Conservation (phyloP, 2,329 filamentous ascomycete genomes). For the Monosporascus sp. region DNA sequence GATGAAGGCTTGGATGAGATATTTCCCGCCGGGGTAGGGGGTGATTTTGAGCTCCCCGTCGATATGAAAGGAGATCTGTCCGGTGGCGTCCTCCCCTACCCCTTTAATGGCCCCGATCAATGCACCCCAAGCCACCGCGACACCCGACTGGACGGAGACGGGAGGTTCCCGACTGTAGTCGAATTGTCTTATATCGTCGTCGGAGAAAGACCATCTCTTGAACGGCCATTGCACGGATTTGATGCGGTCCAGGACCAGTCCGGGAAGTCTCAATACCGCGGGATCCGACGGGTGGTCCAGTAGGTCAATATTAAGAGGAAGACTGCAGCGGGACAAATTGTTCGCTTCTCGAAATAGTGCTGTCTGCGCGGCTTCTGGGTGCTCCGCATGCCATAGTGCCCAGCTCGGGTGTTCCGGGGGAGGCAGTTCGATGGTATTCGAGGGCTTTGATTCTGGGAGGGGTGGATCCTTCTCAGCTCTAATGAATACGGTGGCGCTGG, state of each 20-base stretch:
- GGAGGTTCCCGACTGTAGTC: constrained; percentile 1
- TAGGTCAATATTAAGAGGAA: background rate
- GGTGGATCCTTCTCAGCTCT: background rate
- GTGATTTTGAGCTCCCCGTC: background rate
- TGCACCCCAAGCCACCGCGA: constrained; percentile 1
- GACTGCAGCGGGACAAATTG: background rate
- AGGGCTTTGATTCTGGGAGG: background rate
- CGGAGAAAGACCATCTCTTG: constrained; percentile 1
- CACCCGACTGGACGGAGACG: background rate
- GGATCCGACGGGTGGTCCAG: constrained; percentile 1
- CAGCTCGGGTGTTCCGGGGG: constrained; percentile 1
- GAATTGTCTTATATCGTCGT: constrained; percentile 2
- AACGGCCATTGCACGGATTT: constrained; percentile 2
- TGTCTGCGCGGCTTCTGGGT: background rate
- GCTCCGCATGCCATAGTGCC: constrained; percentile 2
- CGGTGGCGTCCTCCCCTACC: background rate
- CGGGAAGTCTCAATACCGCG: background rate
- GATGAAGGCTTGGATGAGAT: constrained; percentile 1
- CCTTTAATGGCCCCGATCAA: background rate
- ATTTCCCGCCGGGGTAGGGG: background rate
- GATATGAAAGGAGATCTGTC: background rate
- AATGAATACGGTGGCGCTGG: background rate
- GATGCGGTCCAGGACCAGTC: background rate
- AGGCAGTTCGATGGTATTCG: background rate
- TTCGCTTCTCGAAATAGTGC: background rate